Conservation (phyloP, 2,329 filamentous ascomycete species). For the Apiospora sp. region DNA sequence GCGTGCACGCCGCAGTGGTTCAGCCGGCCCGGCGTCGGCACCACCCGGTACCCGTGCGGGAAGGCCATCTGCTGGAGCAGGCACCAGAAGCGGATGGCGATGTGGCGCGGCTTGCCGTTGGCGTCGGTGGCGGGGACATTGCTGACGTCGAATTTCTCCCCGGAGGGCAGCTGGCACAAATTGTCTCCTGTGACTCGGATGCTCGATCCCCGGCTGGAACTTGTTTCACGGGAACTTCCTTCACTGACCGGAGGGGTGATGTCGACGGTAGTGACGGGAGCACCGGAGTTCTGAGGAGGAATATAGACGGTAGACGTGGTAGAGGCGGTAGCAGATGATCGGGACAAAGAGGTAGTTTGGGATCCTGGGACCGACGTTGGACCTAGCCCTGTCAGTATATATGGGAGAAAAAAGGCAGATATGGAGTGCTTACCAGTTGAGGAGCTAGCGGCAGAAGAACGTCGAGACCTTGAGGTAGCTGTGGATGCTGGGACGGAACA, state of each 20-base stretch:
- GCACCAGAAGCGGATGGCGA: too few relatives aligned
- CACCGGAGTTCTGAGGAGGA: too few relatives aligned
- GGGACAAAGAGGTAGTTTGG: not conserved
- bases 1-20: conserved; percentile 25
- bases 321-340: not conserved
- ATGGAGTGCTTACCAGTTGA: not conserved
- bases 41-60: conserved; percentile 26
- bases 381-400: not conserved
- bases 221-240: not conserved
- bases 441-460: not conserved
- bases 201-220: not conserved
- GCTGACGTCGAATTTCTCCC: not conserved
- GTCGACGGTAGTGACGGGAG: not conserved
- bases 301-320: too few relatives aligned
- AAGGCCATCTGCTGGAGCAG: conserved; percentile 18
- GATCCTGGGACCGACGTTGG: not conserved
- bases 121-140: not conserved
- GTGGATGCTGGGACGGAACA: not conserved
- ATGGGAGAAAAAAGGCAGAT: not conserved
- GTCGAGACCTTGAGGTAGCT: not conserved
- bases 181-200: not conserved
- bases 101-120: not conserved
- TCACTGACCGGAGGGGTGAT: not conserved
- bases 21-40: conserved; percentile 10
- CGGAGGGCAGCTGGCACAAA: not conserved